Evolutionary conservation across 805 yeast species (phyloP), one percentile per base, ranked within the genome.

Genomic region (Zygosaccharomyces bailii): DNA sequence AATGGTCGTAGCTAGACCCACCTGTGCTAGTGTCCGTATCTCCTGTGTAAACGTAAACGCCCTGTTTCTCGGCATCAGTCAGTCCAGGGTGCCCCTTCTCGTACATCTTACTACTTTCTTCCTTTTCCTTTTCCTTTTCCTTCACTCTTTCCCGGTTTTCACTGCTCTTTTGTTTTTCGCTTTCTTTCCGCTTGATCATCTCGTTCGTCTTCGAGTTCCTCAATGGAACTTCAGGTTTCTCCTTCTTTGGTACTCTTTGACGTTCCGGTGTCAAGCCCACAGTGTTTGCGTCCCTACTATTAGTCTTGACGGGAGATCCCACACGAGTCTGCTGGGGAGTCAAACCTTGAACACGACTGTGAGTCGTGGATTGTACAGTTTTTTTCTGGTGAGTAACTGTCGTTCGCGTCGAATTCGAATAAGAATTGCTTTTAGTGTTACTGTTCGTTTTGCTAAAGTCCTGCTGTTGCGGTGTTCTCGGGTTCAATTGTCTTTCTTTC

Each of bases 11-110:
- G 41, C 45, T 43, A 18, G 60, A 49, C 13, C 52, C 54, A 10
- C 61, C 63, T 1, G 64, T 57, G 41, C 61, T 59, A 29, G 57
- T 53, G 39, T 57, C 63, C 6, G 60, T 54, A 27, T 60, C 64
- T 14, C 53, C 57, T 29, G 59, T 52, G 45, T 58, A 57, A 19
- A 54, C 55, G 18, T 52, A 47, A 2, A 56, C 47, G 7, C 50
- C 43, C 34, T 53, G 57, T 32, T 57, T 59, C 24, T 57, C 60
- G 31, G 48, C 49, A 30, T 53, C 60, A 29, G 51, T 48, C 3
- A 39, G 39, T 2, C 44, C 48, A 23, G 17, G 20, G 33, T 23
- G 25, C 17, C 24, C 34, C 9, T 40, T 44, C 4, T 46, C 43
- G 5, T 48, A 48, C 33, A 43, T 48, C 14, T 42, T 49, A 16